Conservation (phyloP, 192 early-diverging fungal genomes). For the Backusella circina region DNA sequence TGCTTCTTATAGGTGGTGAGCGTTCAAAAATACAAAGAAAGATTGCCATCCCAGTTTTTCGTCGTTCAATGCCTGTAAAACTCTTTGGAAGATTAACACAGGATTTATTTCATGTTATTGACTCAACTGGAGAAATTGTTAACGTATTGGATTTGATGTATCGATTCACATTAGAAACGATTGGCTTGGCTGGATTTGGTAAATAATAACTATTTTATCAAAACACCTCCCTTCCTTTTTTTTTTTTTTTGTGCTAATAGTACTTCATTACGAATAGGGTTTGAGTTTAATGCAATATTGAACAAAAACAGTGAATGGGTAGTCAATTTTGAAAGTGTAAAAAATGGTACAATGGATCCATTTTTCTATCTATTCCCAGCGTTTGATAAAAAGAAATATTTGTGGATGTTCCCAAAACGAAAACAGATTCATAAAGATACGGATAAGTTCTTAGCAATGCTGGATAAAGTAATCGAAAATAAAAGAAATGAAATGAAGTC, state of each 20-base stretch:
- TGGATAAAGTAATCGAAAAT: not conserved
- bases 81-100: constrained; percentile 18
- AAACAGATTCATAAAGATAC: not conserved
- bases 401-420: not conserved
- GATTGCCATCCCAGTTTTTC: constrained; percentile 26
- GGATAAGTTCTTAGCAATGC: not conserved
- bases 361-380: constrained; percentile 50
- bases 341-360: constrained; percentile 41
- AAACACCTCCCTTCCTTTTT: too few relatives aligned
- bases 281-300: constrained; percentile 47
- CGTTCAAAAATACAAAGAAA: not conserved
- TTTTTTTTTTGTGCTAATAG: not conserved
- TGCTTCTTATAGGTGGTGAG: not conserved
- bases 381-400: constrained; percentile 32
- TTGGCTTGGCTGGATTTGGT: constrained; percentile 34
- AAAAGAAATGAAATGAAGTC: not conserved
- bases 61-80: constrained; percentile 20
- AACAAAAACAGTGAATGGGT: constrained; percentile 40
- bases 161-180: constrained; percentile 26
- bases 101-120: constrained; percentile 16
- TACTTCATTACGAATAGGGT: constrained; percentile 30
- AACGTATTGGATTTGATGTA: constrained; percentile 11
- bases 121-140: not conserved
- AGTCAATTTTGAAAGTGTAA: constrained; percentile 43
- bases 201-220: too few relatives aligned